Percentiles rank a stretch among this genome's conserved stretches.
Evolutionary conservation across 1,284 basidiomycete species (phyloP).

Genomic region (Pholiota adiposa): DNA sequence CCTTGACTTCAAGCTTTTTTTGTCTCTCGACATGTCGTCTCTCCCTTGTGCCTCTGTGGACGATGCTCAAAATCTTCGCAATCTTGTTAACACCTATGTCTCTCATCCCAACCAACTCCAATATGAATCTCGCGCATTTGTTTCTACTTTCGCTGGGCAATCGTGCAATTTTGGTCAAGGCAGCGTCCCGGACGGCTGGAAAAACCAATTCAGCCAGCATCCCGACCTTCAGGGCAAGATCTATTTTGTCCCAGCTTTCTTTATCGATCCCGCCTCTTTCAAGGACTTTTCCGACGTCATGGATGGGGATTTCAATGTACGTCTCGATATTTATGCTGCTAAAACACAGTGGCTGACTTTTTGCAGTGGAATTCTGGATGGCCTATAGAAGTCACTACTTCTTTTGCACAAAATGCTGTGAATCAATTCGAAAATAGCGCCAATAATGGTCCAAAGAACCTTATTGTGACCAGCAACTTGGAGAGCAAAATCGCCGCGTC

Average conservation of each 20-base stretch:
- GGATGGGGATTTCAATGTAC: conserved; percentile 67
- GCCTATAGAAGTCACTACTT: conserved; percentile 58
- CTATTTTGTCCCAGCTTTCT: conserved; percentile 71
- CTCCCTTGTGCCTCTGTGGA: conserved; percentile 57
- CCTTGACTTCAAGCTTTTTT: conserved; percentile 74
- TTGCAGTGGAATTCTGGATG: conserved; percentile 69
- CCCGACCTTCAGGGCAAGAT: conserved; percentile 54
- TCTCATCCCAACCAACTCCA: conserved; percentile 68
- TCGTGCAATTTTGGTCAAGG: conserved; percentile 70
- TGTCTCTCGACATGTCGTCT: conserved; percentile 83
- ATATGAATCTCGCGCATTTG: conserved; percentile 59
- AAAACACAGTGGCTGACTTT: background rate
- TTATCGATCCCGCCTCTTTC: conserved; percentile 59
- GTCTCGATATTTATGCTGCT: conserved; percentile 3
- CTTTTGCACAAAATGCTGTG: conserved; percentile 38
- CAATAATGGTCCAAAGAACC: background rate
- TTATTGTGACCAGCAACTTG: conserved; percentile 2
- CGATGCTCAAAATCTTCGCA: conserved; percentile 62
- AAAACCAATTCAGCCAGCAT: conserved; percentile 55
- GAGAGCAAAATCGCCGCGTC: conserved; percentile 19
- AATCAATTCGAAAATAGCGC: background rate
- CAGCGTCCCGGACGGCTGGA: conserved; percentile 58
- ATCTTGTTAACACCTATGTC: conserved; percentile 61
- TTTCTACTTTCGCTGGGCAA: conserved; percentile 83
- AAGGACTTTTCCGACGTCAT: conserved; percentile 51